phyloP scores from a whole-genome alignment of 2,329 filamentous ascomycete species.

The Nannizziopsis barbatae region DNA sequence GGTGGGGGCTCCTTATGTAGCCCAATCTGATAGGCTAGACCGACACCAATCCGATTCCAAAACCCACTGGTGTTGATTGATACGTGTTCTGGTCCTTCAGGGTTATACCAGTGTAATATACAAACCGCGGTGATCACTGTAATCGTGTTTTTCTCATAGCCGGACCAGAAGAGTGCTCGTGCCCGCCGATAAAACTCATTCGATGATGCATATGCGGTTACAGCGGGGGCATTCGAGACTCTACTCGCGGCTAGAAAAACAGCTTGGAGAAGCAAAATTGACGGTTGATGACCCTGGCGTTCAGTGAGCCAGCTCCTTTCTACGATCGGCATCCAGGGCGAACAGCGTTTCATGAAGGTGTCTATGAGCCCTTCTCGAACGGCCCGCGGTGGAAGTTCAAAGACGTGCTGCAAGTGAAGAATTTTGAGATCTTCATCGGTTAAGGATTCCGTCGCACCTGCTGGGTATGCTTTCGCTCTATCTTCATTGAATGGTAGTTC shows the following conservation, averaged over 20 bases:
- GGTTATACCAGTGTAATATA: slow-evolving; percentile 28
- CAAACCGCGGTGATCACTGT: slow-evolving; percentile 25
- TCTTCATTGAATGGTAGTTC: slow-evolving; percentile 22
- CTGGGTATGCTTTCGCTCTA: slow-evolving; percentile 20
- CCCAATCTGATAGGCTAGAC: slow-evolving; percentile 36
- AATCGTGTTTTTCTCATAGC: slow-evolving; percentile 25
- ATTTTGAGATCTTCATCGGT: slow-evolving; percentile 22
- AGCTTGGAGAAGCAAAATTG: slow-evolving; percentile 28
- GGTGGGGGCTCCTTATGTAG: slow-evolving; percentile 33
- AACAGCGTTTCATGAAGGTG: slow-evolving; percentile 25
- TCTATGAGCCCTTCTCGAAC: slow-evolving; percentile 24
- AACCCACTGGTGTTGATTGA: slow-evolving; percentile 37
- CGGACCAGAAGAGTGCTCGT: slow-evolving; percentile 26
- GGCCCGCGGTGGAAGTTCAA: slow-evolving; percentile 22
- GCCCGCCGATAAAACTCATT: slow-evolving; percentile 27
- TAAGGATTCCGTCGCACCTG: slow-evolving; percentile 19
- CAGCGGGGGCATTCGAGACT: slow-evolving; percentile 27
- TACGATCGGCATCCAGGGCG: slow-evolving; percentile 27
- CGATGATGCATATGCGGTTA: slow-evolving; percentile 22
- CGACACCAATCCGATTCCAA: slow-evolving; percentile 35
- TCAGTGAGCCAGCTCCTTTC: slow-evolving; percentile 25
- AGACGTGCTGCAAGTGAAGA: slow-evolving; percentile 20
- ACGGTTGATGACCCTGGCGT: slow-evolving; percentile 19
- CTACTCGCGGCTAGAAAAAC: slow-evolving; percentile 35
- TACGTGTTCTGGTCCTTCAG: slow-evolving; percentile 27